Conservation (phyloP, 805 yeast species). For the Lipomyces chichibuensis region DNA sequence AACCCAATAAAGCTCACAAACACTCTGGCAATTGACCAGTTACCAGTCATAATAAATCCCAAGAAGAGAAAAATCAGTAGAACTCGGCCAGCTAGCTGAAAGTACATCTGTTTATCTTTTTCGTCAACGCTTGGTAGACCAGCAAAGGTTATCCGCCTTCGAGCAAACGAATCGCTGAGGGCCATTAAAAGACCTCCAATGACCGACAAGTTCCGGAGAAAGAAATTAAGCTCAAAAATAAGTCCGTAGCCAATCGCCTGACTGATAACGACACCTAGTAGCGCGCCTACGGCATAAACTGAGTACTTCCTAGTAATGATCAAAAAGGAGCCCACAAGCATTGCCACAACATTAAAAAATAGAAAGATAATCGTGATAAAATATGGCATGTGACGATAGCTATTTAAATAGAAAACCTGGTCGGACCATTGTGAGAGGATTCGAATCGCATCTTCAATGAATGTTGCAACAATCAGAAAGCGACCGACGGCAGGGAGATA, state of each 20-base stretch:
- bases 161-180: conserved; percentile 80
- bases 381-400: conserved; percentile 76
- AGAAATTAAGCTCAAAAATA: conserved; percentile 75
- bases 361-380: conserved; percentile 77
- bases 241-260: conserved; percentile 92
- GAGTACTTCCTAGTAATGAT: conserved; percentile 71
- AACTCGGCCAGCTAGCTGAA: conserved; percentile 84
- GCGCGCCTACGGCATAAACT: conserved; percentile 67
- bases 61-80: conserved; percentile 81
- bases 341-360: conserved; percentile 61
- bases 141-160: conserved; percentile 53
- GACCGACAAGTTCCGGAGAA: conserved; percentile 84
- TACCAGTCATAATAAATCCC: conserved; percentile 77
- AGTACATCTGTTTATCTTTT: conserved; percentile 75
- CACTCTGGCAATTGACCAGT: conserved; percentile 68
- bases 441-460: conserved; percentile 84
- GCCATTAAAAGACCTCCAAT: conserved; percentile 91
- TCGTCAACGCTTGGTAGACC: conserved; percentile 33
- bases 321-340: conserved; percentile 72
- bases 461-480: conserved; percentile 88
- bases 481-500: conserved; percentile 85
- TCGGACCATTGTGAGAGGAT: conserved; percentile 87
- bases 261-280: conserved; percentile 69
- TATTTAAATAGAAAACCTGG: conserved; percentile 81
- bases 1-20: conserved; percentile 71